These are phyloP conservation scores for Cytospora piceae DNA, from an alignment of 2,329 filamentous ascomycete genomes.

Conservation along the genomic window DNA sequence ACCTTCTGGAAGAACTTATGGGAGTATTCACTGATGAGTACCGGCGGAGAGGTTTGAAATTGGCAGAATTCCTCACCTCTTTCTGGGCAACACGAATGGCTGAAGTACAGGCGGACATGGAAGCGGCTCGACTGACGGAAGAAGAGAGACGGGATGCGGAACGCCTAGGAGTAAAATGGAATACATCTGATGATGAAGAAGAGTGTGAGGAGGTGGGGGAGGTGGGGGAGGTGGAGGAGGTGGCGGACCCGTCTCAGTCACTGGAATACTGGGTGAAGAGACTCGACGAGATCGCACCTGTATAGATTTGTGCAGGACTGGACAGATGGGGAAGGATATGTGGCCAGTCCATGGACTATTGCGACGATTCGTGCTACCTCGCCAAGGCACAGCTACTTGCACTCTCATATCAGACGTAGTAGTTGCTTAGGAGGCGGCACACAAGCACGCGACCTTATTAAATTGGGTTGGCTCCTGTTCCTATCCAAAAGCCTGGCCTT, in stretches of 20 bases:
- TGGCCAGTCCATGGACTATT: not conserved
- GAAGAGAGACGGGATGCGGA: not conserved
- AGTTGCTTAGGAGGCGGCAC: too few relatives aligned
- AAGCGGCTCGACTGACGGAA: not conserved
- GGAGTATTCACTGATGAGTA: not conserved
- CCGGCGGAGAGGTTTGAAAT: not conserved
- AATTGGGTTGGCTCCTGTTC: too few relatives aligned
- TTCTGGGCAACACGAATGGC: not conserved
- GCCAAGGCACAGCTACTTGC: too few relatives aligned
- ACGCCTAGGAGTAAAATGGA: not conserved
- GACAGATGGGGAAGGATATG: not conserved
- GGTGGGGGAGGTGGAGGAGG: not conserved
- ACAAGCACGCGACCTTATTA: too few relatives aligned
- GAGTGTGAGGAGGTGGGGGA: not conserved
- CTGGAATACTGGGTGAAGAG: not conserved
- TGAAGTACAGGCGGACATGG: not conserved
- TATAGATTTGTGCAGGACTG: not conserved
- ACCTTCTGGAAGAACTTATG: not conserved
- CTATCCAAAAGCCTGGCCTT: too few relatives aligned
- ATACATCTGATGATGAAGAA: not conserved
- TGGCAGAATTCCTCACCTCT: not conserved
- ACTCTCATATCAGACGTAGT: too few relatives aligned
- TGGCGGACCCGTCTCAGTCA: not conserved
- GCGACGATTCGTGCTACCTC: not conserved
- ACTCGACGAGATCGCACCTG: not conserved